A percentile compares a stretch with the other conserved stretches of the same genome.
These are phyloP conservation scores for Populus tremula DNA, from an alignment of 345 rosid genomes.

Conservation along the genomic window DNA sequence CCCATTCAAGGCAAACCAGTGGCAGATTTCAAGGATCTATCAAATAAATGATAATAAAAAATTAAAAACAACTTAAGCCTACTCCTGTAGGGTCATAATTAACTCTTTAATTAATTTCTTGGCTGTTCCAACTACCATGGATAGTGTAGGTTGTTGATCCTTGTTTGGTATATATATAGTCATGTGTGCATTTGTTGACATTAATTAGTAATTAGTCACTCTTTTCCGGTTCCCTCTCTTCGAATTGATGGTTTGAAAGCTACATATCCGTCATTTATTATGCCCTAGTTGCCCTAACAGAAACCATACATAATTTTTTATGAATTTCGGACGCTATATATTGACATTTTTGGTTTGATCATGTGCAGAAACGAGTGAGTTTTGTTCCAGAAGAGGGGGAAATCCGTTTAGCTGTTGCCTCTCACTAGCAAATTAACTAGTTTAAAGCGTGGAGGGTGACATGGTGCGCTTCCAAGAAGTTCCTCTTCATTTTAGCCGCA, in stretches of 20 bases:
- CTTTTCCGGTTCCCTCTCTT: background rate
- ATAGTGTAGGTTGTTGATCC: background rate
- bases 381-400: slow-evolving; percentile 60
- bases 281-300: background rate
- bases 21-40: too few relatives aligned
- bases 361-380: slow-evolving; percentile 81
- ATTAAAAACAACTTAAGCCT: background rate
- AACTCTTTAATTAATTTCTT: background rate
- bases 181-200: background rate
- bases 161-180: background rate
- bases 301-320: background rate
- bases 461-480: background rate
- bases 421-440: slow-evolving; percentile 15
- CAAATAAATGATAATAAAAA: too few relatives aligned
- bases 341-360: background rate
- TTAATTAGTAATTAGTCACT: background rate
- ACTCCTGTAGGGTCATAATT: background rate
- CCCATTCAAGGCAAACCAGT: background rate
- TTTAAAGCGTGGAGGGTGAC: background rate
- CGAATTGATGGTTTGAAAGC: background rate
- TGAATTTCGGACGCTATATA: background rate
- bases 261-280: background rate
- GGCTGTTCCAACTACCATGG: slow-evolving; percentile 10
- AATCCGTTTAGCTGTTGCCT: slow-evolving; percentile 59
- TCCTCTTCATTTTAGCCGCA: background rate